Conservation (phyloP, 345 rosid genomes). For the Nasturtium officinale region DNA sequence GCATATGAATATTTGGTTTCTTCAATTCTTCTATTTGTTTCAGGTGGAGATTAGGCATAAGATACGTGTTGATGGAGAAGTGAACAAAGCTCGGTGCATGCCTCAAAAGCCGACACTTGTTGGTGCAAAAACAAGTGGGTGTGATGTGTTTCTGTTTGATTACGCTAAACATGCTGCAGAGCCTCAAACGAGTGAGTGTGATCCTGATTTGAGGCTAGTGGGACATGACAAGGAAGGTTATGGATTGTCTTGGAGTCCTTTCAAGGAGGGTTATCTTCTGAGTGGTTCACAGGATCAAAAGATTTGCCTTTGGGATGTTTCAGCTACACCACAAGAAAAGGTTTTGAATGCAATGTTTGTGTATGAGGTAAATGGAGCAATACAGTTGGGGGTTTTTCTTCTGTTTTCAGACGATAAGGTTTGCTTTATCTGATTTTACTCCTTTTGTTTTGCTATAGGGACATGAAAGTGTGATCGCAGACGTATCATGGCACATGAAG, state of each 20-base stretch:
- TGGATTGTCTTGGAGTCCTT: slow-evolving; percentile 89
- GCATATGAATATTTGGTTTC: not conserved
- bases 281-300: slow-evolving; percentile 88
- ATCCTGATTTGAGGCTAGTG: slow-evolving; percentile 79
- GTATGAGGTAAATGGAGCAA: slow-evolving; percentile 55
- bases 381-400: not conserved
- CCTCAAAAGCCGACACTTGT: slow-evolving; percentile 74
- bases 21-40: not conserved
- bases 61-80: slow-evolving; percentile 87
- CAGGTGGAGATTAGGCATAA: slow-evolving; percentile 82
- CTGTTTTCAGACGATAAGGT: not conserved
- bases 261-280: slow-evolving; percentile 78
- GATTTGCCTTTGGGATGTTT: slow-evolving; percentile 89
- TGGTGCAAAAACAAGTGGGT: slow-evolving; percentile 81
- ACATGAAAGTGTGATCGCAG: slow-evolving; percentile 75
- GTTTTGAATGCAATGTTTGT: slow-evolving; percentile 64
- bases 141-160: slow-evolving; percentile 80
- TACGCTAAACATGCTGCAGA: slow-evolving; percentile 53
- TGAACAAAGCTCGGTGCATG: slow-evolving; percentile 89
- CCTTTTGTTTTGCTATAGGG: slow-evolving; percentile 50
- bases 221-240: slow-evolving; percentile 96
- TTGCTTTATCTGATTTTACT: slow-evolving; percentile 8
- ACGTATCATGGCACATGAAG: slow-evolving; percentile 91
- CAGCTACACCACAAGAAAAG: slow-evolving; percentile 56
- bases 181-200: slow-evolving; percentile 51